Conservation (phyloP, 148 eudicot species). For the Heliamphora exappendiculata region DNA sequence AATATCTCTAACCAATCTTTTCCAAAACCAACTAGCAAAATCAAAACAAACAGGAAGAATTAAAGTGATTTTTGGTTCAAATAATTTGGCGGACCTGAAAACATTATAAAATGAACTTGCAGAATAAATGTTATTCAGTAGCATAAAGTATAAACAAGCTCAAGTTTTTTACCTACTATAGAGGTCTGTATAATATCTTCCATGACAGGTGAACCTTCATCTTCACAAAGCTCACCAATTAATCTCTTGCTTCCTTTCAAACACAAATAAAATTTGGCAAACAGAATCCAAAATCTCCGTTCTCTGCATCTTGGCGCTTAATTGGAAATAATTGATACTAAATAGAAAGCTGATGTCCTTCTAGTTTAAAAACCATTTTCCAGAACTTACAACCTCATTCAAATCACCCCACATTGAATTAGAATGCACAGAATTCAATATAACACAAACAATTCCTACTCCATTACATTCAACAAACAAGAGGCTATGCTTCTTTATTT, state of each 20-base stretch:
- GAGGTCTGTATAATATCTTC: conserved; percentile 53
- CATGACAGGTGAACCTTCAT: conserved; percentile 40
- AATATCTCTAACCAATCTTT: conserved; percentile 75
- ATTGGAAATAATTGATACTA: conserved; percentile 55
- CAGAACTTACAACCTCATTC: conserved; percentile 64
- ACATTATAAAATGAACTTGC: neutral
- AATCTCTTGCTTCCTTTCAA: conserved; percentile 33
- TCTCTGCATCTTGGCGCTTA: conserved; percentile 33
- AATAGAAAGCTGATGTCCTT: conserved; percentile 46
- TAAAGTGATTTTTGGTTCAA: conserved; percentile 1
- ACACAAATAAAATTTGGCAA: conserved; percentile 64
- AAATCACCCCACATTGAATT: conserved; percentile 37
- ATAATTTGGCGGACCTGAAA: neutral
- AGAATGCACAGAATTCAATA: conserved; percentile 20
- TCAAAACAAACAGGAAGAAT: neutral
- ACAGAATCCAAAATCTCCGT: conserved; percentile 72
- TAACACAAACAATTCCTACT: conserved; percentile 31
- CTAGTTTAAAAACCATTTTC: conserved; percentile 68
- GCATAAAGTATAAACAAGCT: neutral
- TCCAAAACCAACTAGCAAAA: conserved; percentile 45
- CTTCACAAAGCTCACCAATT: conserved; percentile 36
- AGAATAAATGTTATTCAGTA: no score
- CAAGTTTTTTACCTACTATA: conserved; percentile 34
- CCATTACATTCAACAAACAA: conserved; percentile 56
- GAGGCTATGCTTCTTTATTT: conserved; percentile 47